A percentile compares a stretch with the other conserved stretches of the same genome.
phyloP scores from a whole-genome alignment of 305 asterid species.

The Fraxinus floribunda region DNA sequence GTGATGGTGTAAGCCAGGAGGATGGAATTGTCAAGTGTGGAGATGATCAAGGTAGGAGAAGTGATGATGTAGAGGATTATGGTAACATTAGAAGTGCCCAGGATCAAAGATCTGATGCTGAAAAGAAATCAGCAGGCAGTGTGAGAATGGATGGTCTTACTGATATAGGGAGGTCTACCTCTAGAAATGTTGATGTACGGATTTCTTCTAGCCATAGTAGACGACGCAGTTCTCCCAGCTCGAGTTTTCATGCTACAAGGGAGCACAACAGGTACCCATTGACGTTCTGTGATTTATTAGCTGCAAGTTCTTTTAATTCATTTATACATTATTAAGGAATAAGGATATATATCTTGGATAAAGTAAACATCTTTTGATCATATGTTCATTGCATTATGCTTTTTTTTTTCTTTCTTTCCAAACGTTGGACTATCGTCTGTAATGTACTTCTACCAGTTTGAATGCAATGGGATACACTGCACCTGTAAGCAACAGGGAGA shows the following conservation, averaged over 20 bases:
- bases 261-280: slow-evolving; percentile 68
- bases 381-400: background rate
- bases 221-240: slow-evolving; percentile 71
- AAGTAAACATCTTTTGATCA: background rate
- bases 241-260: slow-evolving; percentile 62
- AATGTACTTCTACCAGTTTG: background rate
- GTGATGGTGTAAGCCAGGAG: slow-evolving; percentile 63
- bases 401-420: too few species aligned
- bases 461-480: background rate
- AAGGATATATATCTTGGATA: background rate
- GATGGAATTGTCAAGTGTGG: slow-evolving; percentile 56
- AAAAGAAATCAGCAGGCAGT: slow-evolving; percentile 54
- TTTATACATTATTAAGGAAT: background rate
- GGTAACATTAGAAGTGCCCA: slow-evolving; percentile 53
- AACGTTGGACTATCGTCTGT: background rate
- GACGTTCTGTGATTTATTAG: slow-evolving; percentile 6
- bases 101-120: slow-evolving; percentile 67
- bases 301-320: background rate
- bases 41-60: slow-evolving; percentile 73
- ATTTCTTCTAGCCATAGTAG: slow-evolving; percentile 52
- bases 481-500: background rate
- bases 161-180: slow-evolving; percentile 68
- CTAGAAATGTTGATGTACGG: slow-evolving; percentile 65
- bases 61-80: slow-evolving; percentile 63
- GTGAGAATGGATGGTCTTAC: slow-evolving; percentile 42